Percentiles rank a stretch among this genome's conserved stretches.
phyloP scores from a whole-genome alignment of 2,329 filamentous ascomycete genomes.

The Teratosphaeria epicoccoides region DNA sequence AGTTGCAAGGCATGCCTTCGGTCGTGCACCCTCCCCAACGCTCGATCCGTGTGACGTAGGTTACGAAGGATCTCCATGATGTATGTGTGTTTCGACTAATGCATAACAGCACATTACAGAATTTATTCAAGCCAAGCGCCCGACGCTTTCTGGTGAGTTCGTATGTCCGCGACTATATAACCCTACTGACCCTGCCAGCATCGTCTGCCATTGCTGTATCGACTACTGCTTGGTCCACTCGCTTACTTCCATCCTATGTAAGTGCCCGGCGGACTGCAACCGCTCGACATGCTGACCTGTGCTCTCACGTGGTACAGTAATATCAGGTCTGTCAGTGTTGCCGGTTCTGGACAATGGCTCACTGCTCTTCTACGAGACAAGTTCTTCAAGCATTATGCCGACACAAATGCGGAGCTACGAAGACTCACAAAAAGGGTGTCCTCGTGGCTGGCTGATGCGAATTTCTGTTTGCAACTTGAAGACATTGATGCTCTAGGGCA shows the following conservation, averaged over 20 bases:
- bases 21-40: conserved; percentile 41
- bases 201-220: conserved; percentile 40
- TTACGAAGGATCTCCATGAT: not conserved
- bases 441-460: conserved; percentile 42
- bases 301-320: conserved; percentile 9
- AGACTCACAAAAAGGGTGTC: conserved; percentile 38
- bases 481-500: conserved; percentile 36
- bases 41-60: conserved; percentile 36
- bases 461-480: conserved; percentile 41
- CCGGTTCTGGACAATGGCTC: conserved; percentile 42
- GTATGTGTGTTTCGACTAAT: not conserved
- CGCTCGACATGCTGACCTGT: not conserved
- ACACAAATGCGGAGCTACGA: conserved; percentile 34
- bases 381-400: conserved; percentile 40
- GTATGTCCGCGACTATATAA: not conserved
- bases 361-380: conserved; percentile 37
- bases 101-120: conserved; percentile 27
- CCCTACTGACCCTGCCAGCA: conserved; percentile 22
- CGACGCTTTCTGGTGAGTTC: conserved; percentile 29
- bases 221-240: conserved; percentile 38
- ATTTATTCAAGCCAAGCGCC: conserved; percentile 31
- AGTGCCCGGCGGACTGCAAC: not conserved
- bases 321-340: conserved; percentile 40
- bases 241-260: conserved; percentile 43
- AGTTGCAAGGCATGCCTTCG: conserved; percentile 38